Base-by-base conservation (phyloP, 805 yeast genomes). In the Metschnikowia orientalis region DNA sequence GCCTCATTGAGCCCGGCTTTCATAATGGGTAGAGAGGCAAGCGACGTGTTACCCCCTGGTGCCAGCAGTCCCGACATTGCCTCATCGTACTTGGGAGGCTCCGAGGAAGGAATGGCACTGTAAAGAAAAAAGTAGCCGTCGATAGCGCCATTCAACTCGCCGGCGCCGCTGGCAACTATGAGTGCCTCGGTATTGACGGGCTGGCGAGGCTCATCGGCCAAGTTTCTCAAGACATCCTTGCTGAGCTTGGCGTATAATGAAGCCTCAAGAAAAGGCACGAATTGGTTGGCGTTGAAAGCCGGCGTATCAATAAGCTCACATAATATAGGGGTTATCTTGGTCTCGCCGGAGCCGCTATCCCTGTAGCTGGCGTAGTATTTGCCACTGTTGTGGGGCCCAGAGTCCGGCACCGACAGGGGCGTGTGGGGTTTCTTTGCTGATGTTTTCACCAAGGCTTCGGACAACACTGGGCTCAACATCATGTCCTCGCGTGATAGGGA, bases 291-390 rank as follows among this genome's bases (percentile, higher is more conserved):
- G 28, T 76, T 72, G 53, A 79, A 81, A 2, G 82, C 77, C 0
- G 89, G 87, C 0, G 90, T 79, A 47, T 84, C 94, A 1, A 83
- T 74, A 19, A 83, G 59, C 50, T 84, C 94, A 4, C 80, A 60
- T 18, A 77, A 54, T 8, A 81, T 73, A 1, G 88, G 85, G 0
- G 49, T 30, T 12, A 45, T 23, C 8, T 31, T 29, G 10, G 24
- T 25, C 9, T 20, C 25, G 8, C 18, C 11, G 13, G 30, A 18
- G 12, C 26, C 35, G 9, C 28, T 22, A 12, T 23, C 35, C 10
- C 35, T 32, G 29, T 48, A 51, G 2, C 48, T 38, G 1, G 47
- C 40, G 32, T 48, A 58, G 34, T 51, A 41, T 2, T 41, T 45
- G 44, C 57, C 58, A 1, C 19, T n/a, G 6, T 14, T 23, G 8